Percentiles rank a stretch among this genome's conserved stretches.
Conservation (phyloP, 345 rosid genomes). For the Eutrema yunnanense region DNA sequence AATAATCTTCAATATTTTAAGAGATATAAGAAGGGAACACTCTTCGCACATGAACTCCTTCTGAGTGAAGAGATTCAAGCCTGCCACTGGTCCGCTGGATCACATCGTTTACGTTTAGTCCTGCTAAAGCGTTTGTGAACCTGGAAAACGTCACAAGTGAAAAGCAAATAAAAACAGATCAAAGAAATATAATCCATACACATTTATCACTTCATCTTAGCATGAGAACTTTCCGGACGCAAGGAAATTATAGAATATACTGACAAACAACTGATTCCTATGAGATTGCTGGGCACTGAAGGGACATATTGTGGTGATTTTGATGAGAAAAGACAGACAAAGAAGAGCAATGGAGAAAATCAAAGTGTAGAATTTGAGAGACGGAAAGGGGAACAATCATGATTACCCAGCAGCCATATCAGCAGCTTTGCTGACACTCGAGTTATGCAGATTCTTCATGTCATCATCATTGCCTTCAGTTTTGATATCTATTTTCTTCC, state of each 20-base stretch:
- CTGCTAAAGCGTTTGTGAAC: constrained; percentile 71
- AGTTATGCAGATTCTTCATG: constrained; percentile 66
- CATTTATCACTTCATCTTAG: neutral
- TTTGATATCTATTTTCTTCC: constrained; percentile 71
- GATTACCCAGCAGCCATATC: constrained; percentile 96
- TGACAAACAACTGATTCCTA: no score
- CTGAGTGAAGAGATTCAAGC: constrained; percentile 89
- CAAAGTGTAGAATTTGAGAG: neutral
- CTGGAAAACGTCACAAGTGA: constrained; percentile 38
- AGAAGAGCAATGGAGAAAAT: neutral
- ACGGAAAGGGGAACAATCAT: constrained; percentile 7
- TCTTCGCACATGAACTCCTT: constrained; percentile 87
- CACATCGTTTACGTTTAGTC: constrained; percentile 56
- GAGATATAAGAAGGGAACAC: constrained; percentile 1
- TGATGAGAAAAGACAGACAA: neutral
- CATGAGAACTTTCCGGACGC: neutral
- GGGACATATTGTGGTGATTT: no score
- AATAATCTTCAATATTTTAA: neutral
- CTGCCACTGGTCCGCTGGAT: constrained; percentile 81
- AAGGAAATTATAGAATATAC: neutral
- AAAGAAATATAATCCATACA: neutral
- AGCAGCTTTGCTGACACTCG: constrained; percentile 91
- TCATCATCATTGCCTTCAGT: constrained; percentile 63
- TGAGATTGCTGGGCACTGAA: no score
- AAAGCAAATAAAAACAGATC: neutral